Percentiles rank a stretch among this genome's conserved stretches.
These are phyloP conservation scores for Yamadazyma friedrichii DNA, from an alignment of 1,139 yeast genomes.

Conservation along the genomic window DNA sequence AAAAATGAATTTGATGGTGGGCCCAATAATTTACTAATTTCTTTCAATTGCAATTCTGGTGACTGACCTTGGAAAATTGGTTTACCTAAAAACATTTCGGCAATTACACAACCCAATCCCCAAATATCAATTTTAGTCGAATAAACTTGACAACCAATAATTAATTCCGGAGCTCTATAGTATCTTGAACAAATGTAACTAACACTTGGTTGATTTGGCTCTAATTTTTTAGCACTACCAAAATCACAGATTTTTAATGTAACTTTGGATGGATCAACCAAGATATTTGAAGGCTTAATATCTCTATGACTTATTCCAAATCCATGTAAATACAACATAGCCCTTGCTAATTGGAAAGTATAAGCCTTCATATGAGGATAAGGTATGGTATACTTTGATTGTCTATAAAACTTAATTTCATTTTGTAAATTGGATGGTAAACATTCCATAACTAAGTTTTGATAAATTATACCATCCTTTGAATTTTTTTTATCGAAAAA, in stretches of 20 bases:
- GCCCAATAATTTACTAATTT: constrained; percentile 73
- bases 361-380: constrained; percentile 74
- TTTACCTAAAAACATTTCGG: constrained; percentile 79
- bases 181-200: constrained; percentile 95
- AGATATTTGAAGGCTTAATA: constrained; percentile 88
- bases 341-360: constrained; percentile 78
- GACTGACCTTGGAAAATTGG: constrained; percentile 82
- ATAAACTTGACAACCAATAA: constrained; percentile 73
- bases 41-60: constrained; percentile 71
- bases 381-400: constrained; percentile 62
- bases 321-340: constrained; percentile 79
- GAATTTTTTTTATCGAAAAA: constrained; percentile 67
- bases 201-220: constrained; percentile 90
- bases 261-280: constrained; percentile 83
- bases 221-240: constrained; percentile 95
- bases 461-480: constrained; percentile 63
- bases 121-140: constrained; percentile 80
- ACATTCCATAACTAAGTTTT: constrained; percentile 82
- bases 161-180: constrained; percentile 90
- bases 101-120: constrained; percentile 85
- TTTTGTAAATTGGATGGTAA: constrained; percentile 75
- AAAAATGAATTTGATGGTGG: constrained; percentile 74
- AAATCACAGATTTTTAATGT: constrained; percentile 91
- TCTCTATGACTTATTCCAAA: constrained; percentile 83
- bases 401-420: constrained; percentile 69